Conservation (phyloP, 352 stramenopile genomes). For the Phytophthora kernoviae region DNA sequence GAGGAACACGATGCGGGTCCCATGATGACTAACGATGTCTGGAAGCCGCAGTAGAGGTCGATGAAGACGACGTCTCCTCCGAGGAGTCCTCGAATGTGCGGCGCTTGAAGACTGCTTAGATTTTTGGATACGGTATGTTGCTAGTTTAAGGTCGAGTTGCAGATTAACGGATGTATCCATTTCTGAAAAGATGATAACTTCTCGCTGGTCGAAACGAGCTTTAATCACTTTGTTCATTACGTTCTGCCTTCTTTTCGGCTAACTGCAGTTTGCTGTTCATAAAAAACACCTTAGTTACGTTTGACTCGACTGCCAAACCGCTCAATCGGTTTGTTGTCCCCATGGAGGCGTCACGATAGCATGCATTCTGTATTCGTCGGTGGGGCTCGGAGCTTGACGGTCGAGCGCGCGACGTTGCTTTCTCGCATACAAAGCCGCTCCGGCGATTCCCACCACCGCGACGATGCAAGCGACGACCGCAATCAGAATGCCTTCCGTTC, state of each 20-base stretch:
- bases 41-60: background rate
- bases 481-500: conserved; percentile 16
- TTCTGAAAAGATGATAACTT: no score
- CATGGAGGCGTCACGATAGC: conserved; percentile 27
- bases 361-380: conserved; percentile 22
- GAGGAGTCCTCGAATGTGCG: background rate
- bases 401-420: conserved; percentile 14
- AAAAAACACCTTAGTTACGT: background rate
- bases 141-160: no score
- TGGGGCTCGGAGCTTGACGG: conserved; percentile 6
- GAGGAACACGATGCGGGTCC: conserved; percentile 1
- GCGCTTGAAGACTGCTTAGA: conserved; percentile 3
- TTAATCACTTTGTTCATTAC: no score
- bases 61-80: conserved; percentile 6
- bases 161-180: no score
- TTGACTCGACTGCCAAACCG: background rate
- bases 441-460: conserved; percentile 19
- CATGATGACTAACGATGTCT: conserved; percentile 8
- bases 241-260: no score
- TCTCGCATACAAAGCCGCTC: conserved; percentile 22
- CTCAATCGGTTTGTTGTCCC: conserved; percentile 11
- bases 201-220: no score
- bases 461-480: conserved; percentile 21
- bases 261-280: background rate
- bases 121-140: background rate